Evolutionary conservation across 2,329 filamentous ascomycete genomes (phyloP), one percentile per base, ranked within the genome.

Genomic region (Cladosporium sphaerospermum): DNA sequence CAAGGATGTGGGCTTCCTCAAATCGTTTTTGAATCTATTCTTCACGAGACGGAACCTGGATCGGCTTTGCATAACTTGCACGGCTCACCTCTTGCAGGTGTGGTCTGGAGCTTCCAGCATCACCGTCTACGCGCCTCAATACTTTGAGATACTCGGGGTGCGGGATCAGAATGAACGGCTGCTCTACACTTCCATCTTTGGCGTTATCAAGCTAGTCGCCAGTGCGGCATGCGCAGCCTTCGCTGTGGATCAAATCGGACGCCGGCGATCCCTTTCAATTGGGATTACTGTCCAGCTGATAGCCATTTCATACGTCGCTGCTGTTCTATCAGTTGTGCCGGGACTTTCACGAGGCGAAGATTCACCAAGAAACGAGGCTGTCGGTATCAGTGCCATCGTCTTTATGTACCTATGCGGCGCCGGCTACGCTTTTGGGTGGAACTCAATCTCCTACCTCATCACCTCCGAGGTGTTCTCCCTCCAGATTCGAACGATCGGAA

Each of bases 401-500:
- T 56, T 57, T 50, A 60, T 61, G 31, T 61, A 84, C 66, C 44
- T 87, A 19, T 84, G 79, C 0, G 84, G 56, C 6, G 73, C 79
- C 49, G 83, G 83, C 2, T 86, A 83, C 82, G 82, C 83, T 0
- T 73, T 86, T 1, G 84, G 83, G 6, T 89, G 85, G 85, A 89
- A 89, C 71, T 81, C 77, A 1, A 86, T 88, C 76, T 85, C 88
- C 69, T 89, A 89, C 64, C 76, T 89, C 6, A 76, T 89, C 45
- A 88, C 84, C 4, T 83, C 85, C 0, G 86, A 89, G 64, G 75
- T 89, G 52, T 89, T 86, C 72, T 85, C 86, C 0, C 75, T 89
- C 10, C 79, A 85, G 2, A 82, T 89, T 52, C 80, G 86, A 45
- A 84, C 85, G 3, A 68, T 89, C 11, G 80, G 83, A 18, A 85